Evolutionary conservation across 2,329 filamentous ascomycete species (phyloP).

Genomic region (Monilinia aucupariae): DNA sequence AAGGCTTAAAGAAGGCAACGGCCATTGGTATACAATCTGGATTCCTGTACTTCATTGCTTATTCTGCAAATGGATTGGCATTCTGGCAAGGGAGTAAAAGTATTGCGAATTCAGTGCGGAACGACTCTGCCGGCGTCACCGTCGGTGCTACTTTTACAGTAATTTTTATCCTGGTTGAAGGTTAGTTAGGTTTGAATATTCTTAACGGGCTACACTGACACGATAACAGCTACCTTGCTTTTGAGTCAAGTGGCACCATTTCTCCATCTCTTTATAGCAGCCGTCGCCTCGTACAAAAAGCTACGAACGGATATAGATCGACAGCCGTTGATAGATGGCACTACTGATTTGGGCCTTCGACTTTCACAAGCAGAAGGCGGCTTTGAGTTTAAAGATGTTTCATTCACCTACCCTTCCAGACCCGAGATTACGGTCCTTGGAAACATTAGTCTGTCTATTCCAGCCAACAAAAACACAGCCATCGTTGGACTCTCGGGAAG

Average conservation of each 20-base stretch:
- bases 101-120: conserved; percentile 38
- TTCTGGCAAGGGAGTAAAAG: conserved; percentile 53
- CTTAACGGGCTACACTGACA: conserved; percentile 5
- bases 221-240: conserved; percentile 43
- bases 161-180: conserved; percentile 47
- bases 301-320: conserved; percentile 36
- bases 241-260: conserved; percentile 59
- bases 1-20: conserved; percentile 46
- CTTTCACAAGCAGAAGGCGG: conserved; percentile 16
- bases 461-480: conserved; percentile 41
- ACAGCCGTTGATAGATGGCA: conserved; percentile 25
- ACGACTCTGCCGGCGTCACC: conserved; percentile 18
- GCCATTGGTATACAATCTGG: conserved; percentile 47
- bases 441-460: conserved; percentile 31
- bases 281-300: conserved; percentile 53
- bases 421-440: conserved; percentile 33
- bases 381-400: conserved; percentile 10
- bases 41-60: conserved; percentile 34
- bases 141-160: conserved; percentile 44
- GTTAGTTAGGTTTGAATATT: conserved; percentile 35
- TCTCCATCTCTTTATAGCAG: conserved; percentile 54
- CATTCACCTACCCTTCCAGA: conserved; percentile 32
- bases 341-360: conserved; percentile 15
- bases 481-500: conserved; percentile 55
- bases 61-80: conserved; percentile 50